Base-by-base conservation (phyloP, 768 basidiomycete species). In the Hirschioporus abietinus region DNA sequence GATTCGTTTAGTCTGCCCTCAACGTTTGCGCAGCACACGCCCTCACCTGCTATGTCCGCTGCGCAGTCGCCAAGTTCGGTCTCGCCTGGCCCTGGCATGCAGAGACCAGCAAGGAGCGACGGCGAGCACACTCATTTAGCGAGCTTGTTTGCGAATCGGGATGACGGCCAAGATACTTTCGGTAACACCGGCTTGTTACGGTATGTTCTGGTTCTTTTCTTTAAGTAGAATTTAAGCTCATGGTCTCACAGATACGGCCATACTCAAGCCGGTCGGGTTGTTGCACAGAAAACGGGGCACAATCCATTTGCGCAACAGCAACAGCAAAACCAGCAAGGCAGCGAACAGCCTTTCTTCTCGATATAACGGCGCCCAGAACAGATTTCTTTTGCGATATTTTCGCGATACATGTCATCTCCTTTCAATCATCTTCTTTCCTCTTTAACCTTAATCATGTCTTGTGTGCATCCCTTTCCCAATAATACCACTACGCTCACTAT, bases 101-200 rank as follows among this genome's bases (percentile, higher is more conserved):
- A 52, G 70, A 74, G 68, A 35, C 74, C 74, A 42, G 79, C 78
- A 25, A 81, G 80, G 61, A 80, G 83, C 62, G 93, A 96, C 75
- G 87, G 91, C 68, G 85, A 87, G 66, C 84, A 93, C 73, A 74
- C 86, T 17, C 84, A 89, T 42, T 84, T 99, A 64, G 95, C 96
- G 1, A 80, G 76, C 64, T 77, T 98, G 71, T 88, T 98, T 69
- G 96, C 93, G 7, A 93, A 92, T 72, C 83, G 90, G 63, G 96
- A 97, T 66, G 95, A 93, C 71, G 96, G 97, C 1, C 81, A 91
- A 74, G 97, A 99, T 78, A 96, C 96, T 64, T 99, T 98, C 74
- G 96, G 96, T 63, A 99, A 99, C 75, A 71, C 87, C 35, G 96
- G 96, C 23, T 68, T 81, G 64, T 74, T 96, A 68, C 85, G 95